Evolutionary conservation across 306 rosid species (phyloP), one percentile per base, ranked within the genome.

Genomic region (Pyrus communis): DNA sequence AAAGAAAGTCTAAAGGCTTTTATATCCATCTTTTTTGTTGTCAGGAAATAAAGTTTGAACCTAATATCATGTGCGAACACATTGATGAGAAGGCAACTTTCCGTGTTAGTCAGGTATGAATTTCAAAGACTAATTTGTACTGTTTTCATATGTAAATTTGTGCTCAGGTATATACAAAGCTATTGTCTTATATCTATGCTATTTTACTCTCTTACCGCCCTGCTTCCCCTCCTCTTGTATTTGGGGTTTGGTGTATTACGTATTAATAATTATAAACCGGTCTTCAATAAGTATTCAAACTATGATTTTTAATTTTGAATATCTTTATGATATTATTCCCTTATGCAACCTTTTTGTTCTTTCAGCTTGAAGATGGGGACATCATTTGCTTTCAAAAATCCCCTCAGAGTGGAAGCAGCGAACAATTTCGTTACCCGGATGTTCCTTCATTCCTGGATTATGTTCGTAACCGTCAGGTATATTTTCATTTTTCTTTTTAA

Each of bases 321-420:
- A 23, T 28, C 13, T 1, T 2, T 30, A 28, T 27, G 43, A 30
- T 60, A 17, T 64, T 28, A 64, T 31, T 64, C 12, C 14, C 10
- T 64, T 64, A 3, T 64, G 14, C 6, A 18, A 67, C 46, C 74
- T 28, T 43, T 42, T 75, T 81, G 82, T 8, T 51, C 82, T 80
- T 85, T 27, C 87, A 94, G 98, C 85, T 94, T 75, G 97, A 94
- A 84, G 96, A 92, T 64, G 98, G 98, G 65, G 98, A 94, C 83
- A 94, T 94, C 77, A 89, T 94, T 74, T 94, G 98, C 88, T 86
- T 89, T 79, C 97, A 94, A 86, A 94, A 90, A 79, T 68, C 81
- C 78, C 66, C 84, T 68, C 76, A 77, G 54, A 79, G 78, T 61
- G 86, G 76, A 77, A 71, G 12, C 89, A 93, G 97, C 84, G 87